Evolutionary conservation across 1,139 yeast genomes (phyloP).

Genomic region (Hanseniaspora uvarum): DNA sequence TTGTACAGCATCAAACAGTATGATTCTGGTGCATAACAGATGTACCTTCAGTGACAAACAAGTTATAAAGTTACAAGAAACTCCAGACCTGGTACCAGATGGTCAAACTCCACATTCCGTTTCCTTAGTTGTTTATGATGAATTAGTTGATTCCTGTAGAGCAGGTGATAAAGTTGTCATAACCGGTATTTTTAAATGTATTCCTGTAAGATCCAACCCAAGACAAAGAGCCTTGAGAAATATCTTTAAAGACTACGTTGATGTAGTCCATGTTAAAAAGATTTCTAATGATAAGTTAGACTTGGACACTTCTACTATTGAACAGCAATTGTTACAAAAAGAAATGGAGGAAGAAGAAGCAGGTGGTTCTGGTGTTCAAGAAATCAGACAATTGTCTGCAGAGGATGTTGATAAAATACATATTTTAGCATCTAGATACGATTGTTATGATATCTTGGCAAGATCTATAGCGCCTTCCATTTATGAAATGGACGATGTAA

Average conservation of each 20-base stretch:
- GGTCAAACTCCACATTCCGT: slow-evolving; percentile 98
- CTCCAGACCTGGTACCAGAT: slow-evolving; percentile 96
- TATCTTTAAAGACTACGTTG: slow-evolving; percentile 83
- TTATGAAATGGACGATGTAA: slow-evolving; percentile 91
- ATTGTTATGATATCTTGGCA: slow-evolving; percentile 77
- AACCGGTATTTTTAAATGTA: slow-evolving; percentile 87
- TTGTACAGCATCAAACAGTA: slow-evolving; percentile 77
- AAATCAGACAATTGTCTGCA: slow-evolving; percentile 53
- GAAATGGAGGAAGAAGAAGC: slow-evolving; percentile 34
- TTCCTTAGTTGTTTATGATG: slow-evolving; percentile 89
- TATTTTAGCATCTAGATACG: slow-evolving; percentile 55
- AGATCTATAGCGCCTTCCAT: slow-evolving; percentile 93
- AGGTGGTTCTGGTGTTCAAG: slow-evolving; percentile 50
- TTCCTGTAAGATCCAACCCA: slow-evolving; percentile 81
- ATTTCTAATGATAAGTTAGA: slow-evolving; percentile 75
- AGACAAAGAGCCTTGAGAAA: slow-evolving; percentile 75
- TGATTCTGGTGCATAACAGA: slow-evolving; percentile 85
- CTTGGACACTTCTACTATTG: slow-evolving; percentile 60
- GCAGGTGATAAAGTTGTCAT: slow-evolving; percentile 97
- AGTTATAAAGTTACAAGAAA: slow-evolving; percentile 85
- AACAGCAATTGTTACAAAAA: slow-evolving; percentile 42
- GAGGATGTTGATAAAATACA: slow-evolving; percentile 60
- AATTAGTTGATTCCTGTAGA: slow-evolving; percentile 82
- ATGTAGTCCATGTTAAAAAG: slow-evolving; percentile 85
- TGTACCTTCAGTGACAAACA: slow-evolving; percentile 92